Evolutionary conservation across 2,329 filamentous ascomycete genomes (phyloP).

Genomic region (Exophiala viscosa): DNA sequence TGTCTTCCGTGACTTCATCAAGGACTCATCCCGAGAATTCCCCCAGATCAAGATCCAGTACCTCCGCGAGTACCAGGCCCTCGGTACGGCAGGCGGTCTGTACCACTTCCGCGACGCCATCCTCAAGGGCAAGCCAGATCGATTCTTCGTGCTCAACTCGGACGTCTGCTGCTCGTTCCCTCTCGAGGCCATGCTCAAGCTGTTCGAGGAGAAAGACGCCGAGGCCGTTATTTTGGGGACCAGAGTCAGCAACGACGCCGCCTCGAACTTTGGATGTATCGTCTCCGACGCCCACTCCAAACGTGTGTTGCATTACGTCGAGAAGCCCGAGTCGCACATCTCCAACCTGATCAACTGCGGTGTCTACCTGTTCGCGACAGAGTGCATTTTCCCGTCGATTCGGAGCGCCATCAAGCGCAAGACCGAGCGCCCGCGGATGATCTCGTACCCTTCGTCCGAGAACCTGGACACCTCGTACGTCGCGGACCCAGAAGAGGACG

Average conservation of each 20-base stretch:
- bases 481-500: constrained; percentile 70
- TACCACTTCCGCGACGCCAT: constrained; percentile 99
- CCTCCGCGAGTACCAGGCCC: constrained; percentile 91
- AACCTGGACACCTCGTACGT: constrained; percentile 72
- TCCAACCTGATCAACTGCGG: constrained; percentile 99
- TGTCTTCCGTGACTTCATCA: constrained; percentile 97
- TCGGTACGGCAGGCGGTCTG: constrained; percentile 91
- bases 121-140: constrained; percentile 88
- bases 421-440: constrained; percentile 80
- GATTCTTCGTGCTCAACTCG: constrained; percentile 95
- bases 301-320: constrained; percentile 96
- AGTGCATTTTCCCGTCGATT: constrained; percentile 95
- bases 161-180: constrained; percentile 99
- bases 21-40: constrained; percentile 79
- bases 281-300: constrained; percentile 91
- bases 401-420: constrained; percentile 92
- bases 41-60: constrained; percentile 89
- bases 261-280: constrained; percentile 96
- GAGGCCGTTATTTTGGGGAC: constrained; percentile 96
- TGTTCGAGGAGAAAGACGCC: constrained; percentile 91
- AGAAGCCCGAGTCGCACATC: constrained; percentile 97
- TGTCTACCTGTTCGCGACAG: constrained; percentile 93
- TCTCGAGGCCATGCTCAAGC: constrained; percentile 86
- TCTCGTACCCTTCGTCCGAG: constrained; percentile 94
- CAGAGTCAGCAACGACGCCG: constrained; percentile 82